Evolutionary conservation across 129 eudicot species (phyloP).

Genomic region (Lonicera japonica): DNA sequence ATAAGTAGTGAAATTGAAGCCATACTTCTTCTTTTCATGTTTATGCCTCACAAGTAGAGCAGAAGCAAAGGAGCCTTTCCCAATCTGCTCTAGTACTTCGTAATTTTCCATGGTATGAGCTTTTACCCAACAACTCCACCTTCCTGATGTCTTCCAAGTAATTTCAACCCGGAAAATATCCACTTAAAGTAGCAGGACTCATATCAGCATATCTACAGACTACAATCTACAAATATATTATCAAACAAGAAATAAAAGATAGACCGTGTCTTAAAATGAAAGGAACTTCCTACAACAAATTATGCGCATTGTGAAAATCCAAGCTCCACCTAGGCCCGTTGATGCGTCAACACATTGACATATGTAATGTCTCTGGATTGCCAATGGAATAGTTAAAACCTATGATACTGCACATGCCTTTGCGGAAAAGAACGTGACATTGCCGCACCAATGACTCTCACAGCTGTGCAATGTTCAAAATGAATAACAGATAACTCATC

Average conservation of each 20-base stretch:
- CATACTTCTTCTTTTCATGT: slow-evolving; percentile 90
- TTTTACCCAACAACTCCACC: slow-evolving; percentile 7
- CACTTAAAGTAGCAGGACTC: slow-evolving; percentile 11
- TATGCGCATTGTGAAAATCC: not conserved
- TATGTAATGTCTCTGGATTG: not conserved
- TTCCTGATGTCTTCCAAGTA: slow-evolving; percentile 8
- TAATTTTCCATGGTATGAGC: slow-evolving; percentile 69
- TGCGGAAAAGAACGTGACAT: no score
- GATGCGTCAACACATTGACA: not conserved
- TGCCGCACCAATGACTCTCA: no score
- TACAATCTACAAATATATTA: not conserved
- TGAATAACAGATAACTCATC: no score
- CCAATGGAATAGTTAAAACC: not conserved
- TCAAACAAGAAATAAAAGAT: not conserved
- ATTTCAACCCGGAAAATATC: slow-evolving; percentile 1
- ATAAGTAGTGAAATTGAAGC: slow-evolving; percentile 1
- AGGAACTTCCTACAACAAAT: not conserved
- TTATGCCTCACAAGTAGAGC: slow-evolving; percentile 89
- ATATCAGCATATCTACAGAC: no score
- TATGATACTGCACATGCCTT: no score
- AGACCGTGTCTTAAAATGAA: not conserved
- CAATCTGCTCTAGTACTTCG: slow-evolving; percentile 88
- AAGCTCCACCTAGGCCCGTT: not conserved
- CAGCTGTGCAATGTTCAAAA: no score
- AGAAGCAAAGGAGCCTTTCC: slow-evolving; percentile 96